Evolutionary conservation across 208 protist genomes (phyloP).

Genomic region (Wallacemonas sp.): DNA sequence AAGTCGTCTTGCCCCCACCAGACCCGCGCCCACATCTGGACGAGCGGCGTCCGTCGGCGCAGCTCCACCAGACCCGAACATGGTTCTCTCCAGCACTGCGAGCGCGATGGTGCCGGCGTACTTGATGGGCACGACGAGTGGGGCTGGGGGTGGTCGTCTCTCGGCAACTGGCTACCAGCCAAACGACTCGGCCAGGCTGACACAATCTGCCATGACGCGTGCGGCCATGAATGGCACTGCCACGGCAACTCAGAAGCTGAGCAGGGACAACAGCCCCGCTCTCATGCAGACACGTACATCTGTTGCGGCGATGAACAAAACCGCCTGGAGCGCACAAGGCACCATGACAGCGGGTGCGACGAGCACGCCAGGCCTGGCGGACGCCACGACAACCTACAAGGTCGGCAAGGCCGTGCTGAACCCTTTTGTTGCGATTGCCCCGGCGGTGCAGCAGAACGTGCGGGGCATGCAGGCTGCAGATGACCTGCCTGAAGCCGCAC

Average conservation of each 20-base stretch:
- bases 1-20: background rate
- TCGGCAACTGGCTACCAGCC: background rate
- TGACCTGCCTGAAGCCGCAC: conserved; percentile 23
- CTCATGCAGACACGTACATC: too few species aligned
- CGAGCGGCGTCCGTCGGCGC: background rate
- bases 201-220: background rate
- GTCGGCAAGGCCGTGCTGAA: conserved; percentile 62
- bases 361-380: background rate
- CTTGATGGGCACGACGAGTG: conserved; percentile 14
- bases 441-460: conserved; percentile 46
- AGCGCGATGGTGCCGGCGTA: conserved; percentile 3
- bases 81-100: background rate
- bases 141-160: background rate
- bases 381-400: conserved; percentile 25
- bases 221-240: background rate
- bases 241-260: background rate
- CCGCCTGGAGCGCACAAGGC: too few species aligned
- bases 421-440: conserved; percentile 47
- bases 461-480: conserved; percentile 22
- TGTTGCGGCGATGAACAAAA: background rate
- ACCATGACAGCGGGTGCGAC: too few species aligned
- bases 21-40: background rate
- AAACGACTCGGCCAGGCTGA: background rate
- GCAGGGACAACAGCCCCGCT: too few species aligned
- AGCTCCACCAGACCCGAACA: background rate